phyloP scores from a whole-genome alignment of 2,329 filamentous ascomycete genomes.

The Dryadomyces quercus-mongolicae region DNA sequence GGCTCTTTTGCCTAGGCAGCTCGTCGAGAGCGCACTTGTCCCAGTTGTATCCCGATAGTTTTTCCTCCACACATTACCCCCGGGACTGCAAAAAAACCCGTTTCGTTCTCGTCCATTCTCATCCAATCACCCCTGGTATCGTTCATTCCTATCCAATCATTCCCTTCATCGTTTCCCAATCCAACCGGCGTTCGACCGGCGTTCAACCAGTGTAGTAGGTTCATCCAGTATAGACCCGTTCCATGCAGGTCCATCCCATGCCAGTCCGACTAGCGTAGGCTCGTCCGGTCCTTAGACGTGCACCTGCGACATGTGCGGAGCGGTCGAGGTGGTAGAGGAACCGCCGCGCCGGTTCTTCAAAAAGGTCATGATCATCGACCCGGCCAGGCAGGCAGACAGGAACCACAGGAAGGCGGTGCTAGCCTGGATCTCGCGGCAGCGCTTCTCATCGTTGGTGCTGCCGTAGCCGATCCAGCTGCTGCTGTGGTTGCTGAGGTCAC shows the following conservation, averaged over 20 bases:
- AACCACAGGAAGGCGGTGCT: conserved; percentile 70
- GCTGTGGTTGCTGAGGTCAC: conserved; percentile 23
- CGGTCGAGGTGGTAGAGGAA: conserved; percentile 26
- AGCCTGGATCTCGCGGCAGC: conserved; percentile 66
- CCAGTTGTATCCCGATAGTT: no score
- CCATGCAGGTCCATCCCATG: no score
- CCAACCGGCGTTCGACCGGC: no score
- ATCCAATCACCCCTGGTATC: no score
- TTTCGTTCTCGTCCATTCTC: no score
- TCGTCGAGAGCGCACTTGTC: conserved; percentile 6
- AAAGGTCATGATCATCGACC: conserved; percentile 42
- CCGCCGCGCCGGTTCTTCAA: conserved; percentile 28
- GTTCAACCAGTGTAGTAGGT: no score
- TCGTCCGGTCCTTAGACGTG: conserved; percentile 19
- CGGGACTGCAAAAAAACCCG: no score
- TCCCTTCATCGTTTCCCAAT: no score
- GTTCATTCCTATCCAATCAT: no score
- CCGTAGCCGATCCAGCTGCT: conserved; percentile 51
- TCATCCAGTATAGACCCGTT: no score
- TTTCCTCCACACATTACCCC: no score
- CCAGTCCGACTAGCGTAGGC: no score
- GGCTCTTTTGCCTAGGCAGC: not conserved
- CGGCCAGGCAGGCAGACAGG: conserved; percentile 51
- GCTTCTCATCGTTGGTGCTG: conserved; percentile 43
- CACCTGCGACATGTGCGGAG: conserved; percentile 44